Evolutionary conservation across 768 basidiomycete genomes (phyloP).

Genomic region (Amanita fuliginea): DNA sequence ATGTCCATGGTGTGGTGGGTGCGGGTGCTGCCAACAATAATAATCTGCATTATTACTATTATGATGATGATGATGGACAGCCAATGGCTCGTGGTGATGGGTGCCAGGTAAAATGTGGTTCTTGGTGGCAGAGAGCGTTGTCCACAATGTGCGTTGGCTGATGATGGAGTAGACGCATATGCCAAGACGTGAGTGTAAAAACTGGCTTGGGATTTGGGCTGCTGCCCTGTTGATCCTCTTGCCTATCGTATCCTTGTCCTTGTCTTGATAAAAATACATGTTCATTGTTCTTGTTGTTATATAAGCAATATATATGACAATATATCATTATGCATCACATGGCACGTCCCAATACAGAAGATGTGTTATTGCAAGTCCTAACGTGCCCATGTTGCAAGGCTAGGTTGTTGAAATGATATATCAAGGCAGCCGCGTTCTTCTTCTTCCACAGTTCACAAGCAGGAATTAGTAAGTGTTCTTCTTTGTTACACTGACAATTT

Average conservation of each 20-base stretch:
- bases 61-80: no score
- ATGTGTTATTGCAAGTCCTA: no score
- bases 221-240: neutral
- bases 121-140: slow-evolving; percentile 28
- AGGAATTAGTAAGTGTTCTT: no score
- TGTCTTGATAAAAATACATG: slow-evolving; percentile 4
- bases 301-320: no score
- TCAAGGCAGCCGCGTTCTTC: no score
- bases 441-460: no score
- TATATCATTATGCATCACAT: no score
- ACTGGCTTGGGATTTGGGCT: slow-evolving; percentile 28
- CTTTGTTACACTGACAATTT: no score
- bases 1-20: neutral
- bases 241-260: neutral
- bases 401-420: no score
- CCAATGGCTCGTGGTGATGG: neutral
- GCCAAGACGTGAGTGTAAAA: slow-evolving; percentile 58
- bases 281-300: neutral
- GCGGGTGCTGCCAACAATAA: neutral
- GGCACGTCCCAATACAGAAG: no score
- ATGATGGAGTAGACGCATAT: slow-evolving; percentile 25
- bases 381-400: no score
- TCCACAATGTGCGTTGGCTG: neutral
- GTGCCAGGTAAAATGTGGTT: slow-evolving; percentile 17
- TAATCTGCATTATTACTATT: neutral